phyloP scores from a whole-genome alignment of 495 filamentous ascomycete genomes.

The Thermothielavioides terrestris region DNA sequence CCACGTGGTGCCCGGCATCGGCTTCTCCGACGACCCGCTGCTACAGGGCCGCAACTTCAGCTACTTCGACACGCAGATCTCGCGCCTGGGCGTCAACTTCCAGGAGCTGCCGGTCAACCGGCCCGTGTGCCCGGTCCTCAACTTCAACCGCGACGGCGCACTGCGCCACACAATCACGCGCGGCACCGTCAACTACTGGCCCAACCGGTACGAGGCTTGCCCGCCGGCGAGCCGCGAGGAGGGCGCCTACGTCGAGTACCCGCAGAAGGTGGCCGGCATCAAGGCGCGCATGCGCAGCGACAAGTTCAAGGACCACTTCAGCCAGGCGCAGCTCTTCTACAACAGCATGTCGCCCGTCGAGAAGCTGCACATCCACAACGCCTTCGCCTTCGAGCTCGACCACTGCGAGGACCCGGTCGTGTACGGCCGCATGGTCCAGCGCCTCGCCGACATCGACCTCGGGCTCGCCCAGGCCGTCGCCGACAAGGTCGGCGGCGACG shows the following conservation, averaged over 20 bases:
- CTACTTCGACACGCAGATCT: constrained; percentile 81
- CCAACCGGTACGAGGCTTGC: constrained; percentile 61
- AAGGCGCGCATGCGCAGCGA: constrained; percentile 60
- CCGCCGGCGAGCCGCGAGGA: constrained; percentile 52
- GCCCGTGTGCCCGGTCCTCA: constrained; percentile 68
- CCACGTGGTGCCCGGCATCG: constrained; percentile 80
- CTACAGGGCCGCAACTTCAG: constrained; percentile 80
- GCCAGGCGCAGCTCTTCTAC: constrained; percentile 66
- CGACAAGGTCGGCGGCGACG: constrained; percentile 52
- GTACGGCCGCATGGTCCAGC: constrained; percentile 61
- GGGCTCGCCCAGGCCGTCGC: constrained; percentile 63
- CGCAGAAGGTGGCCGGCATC: constrained; percentile 56
- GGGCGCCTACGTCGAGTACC: constrained; percentile 62
- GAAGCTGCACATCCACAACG: constrained; percentile 58
- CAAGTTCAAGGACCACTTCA: constrained; percentile 78
- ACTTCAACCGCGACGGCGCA: constrained; percentile 69
- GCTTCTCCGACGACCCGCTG: constrained; percentile 77
- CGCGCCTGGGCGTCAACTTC: constrained; percentile 75
- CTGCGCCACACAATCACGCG: constrained; percentile 47
- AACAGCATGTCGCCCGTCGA: constrained; percentile 69
- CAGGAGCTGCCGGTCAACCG: constrained; percentile 78
- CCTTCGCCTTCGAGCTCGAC: constrained; percentile 76
- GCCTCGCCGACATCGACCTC: constrained; percentile 64
- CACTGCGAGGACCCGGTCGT: constrained; percentile 83
- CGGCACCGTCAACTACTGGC: constrained; percentile 82